A percentile compares a stretch with the other conserved stretches of the same genome.
phyloP scores from a whole-genome alignment of 2,329 filamentous ascomycete genomes.

The Dichotomopilus funicola region DNA sequence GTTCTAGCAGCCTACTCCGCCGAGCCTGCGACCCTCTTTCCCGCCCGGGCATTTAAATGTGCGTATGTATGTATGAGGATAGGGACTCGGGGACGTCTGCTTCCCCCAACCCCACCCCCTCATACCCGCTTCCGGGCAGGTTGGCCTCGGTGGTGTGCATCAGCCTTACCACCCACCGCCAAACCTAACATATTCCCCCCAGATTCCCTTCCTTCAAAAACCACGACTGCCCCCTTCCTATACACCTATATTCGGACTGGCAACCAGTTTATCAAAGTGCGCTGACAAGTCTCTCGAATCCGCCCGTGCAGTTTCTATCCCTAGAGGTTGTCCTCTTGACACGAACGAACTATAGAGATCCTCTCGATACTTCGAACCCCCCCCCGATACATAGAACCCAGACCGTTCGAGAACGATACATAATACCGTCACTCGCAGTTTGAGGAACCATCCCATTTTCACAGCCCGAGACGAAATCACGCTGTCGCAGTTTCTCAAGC shows the following conservation, averaged over 20 bases:
- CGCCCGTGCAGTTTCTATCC: too few species aligned
- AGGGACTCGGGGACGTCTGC: constrained; percentile 5
- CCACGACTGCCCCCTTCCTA: background rate
- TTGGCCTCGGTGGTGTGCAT: constrained; percentile 15
- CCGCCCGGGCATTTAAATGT: background rate
- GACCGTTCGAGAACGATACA: background rate
- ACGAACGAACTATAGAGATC: too few species aligned
- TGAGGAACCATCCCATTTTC: too few species aligned
- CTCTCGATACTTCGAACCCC: too few species aligned
- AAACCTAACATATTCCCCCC: constrained; percentile 8
- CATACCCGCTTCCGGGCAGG: constrained; percentile 11
- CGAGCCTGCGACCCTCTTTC: constrained; percentile 5
- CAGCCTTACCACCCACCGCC: constrained; percentile 23
- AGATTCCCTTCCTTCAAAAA: constrained; percentile 3
- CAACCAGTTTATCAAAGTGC: constrained; percentile 1
- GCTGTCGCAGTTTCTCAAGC: background rate
- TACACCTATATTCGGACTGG: constrained; percentile 14
- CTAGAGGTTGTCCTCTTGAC: too few species aligned
- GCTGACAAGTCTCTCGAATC: background rate
- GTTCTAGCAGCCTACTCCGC: background rate
- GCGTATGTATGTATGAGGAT: background rate
- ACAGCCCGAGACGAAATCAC: too few species aligned
- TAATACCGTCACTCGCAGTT: background rate
- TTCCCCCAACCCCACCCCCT: constrained; percentile 8
- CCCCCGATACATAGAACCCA: background rate